phyloP scores from a whole-genome alignment of 192 early-diverging fungal genomes.

The Gryganskiella cystojenkinii region DNA sequence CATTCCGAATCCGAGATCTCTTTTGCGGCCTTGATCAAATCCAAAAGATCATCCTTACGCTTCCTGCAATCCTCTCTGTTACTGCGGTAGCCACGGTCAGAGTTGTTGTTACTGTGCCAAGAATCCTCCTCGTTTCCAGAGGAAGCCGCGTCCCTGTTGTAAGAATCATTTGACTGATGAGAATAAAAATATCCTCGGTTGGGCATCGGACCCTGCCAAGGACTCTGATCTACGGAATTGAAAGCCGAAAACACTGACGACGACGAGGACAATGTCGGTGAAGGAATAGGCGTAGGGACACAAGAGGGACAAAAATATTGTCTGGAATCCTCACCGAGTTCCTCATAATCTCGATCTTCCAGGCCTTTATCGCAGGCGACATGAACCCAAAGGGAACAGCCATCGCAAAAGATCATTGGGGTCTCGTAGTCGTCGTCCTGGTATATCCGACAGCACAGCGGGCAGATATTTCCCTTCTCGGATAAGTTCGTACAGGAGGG shows the following conservation, averaged over 20 bases:
- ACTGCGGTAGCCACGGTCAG: neutral
- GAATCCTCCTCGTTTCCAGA: slow-evolving; percentile 12
- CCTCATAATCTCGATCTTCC: slow-evolving; percentile 63
- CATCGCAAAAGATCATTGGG: slow-evolving; percentile 73
- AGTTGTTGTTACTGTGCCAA: neutral
- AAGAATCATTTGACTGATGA: neutral
- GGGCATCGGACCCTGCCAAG: slow-evolving; percentile 8
- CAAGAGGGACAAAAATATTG: slow-evolving; percentile 71
- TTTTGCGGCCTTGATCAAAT: slow-evolving; percentile 39
- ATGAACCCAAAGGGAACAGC: slow-evolving; percentile 70
- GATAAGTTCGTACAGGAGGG: slow-evolving; percentile 61
- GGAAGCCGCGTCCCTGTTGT: slow-evolving; percentile 2
- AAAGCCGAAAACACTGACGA: slow-evolving; percentile 24
- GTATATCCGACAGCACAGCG: slow-evolving; percentile 65
- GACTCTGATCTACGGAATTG: slow-evolving; percentile 28
- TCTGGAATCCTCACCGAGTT: slow-evolving; percentile 63
- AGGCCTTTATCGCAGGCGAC: slow-evolving; percentile 61
- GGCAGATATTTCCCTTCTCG: slow-evolving; percentile 64
- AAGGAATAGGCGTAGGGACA: slow-evolving; percentile 31
- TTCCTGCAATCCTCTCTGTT: neutral
- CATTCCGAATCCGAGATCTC: slow-evolving; percentile 43
- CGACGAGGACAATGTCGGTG: slow-evolving; percentile 30
- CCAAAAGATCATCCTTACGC: slow-evolving; percentile 42
- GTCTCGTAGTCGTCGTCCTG: slow-evolving; percentile 58
- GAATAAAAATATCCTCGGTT: neutral